Percentiles rank a stretch among this genome's conserved stretches.
These are phyloP conservation scores for Citrus sp. DNA, from an alignment of 345 rosid genomes.

Conservation along the genomic window DNA sequence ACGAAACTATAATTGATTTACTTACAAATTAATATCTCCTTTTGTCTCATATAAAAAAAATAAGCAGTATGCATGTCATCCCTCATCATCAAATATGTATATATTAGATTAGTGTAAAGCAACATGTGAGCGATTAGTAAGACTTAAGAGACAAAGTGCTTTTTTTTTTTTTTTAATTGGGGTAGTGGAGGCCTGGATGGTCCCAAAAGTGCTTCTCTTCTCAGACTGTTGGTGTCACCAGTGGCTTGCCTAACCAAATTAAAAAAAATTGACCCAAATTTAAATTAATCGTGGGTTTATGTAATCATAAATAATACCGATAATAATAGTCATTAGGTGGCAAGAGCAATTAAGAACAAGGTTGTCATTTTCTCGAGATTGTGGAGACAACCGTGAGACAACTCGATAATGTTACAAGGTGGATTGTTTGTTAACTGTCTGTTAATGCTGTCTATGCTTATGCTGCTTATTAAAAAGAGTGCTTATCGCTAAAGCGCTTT, in stretches of 20 bases:
- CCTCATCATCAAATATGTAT: neutral
- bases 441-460: neutral
- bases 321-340: conserved; percentile 15
- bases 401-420: conserved; percentile 9
- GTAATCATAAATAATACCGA: neutral
- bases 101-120: neutral
- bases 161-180: no score
- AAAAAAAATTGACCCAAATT: neutral
- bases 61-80: neutral
- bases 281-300: neutral
- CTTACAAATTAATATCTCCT: neutral
- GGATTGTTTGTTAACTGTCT: conserved; percentile 13
- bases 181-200: neutral
- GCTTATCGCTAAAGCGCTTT: neutral
- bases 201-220: neutral
- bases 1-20: neutral
- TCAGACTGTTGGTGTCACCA: conserved; percentile 8
- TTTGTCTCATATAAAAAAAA: neutral
- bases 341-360: conserved; percentile 12
- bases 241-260: neutral
- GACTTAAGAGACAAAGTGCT: neutral
- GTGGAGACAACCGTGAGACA: conserved; percentile 30
- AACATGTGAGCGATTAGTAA: neutral
- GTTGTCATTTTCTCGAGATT: conserved; percentile 14
- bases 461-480: neutral